These are phyloP conservation scores for Fusarium chlamydosporum DNA, from an alignment of 2,329 filamentous ascomycete genomes.

Conservation along the genomic window DNA sequence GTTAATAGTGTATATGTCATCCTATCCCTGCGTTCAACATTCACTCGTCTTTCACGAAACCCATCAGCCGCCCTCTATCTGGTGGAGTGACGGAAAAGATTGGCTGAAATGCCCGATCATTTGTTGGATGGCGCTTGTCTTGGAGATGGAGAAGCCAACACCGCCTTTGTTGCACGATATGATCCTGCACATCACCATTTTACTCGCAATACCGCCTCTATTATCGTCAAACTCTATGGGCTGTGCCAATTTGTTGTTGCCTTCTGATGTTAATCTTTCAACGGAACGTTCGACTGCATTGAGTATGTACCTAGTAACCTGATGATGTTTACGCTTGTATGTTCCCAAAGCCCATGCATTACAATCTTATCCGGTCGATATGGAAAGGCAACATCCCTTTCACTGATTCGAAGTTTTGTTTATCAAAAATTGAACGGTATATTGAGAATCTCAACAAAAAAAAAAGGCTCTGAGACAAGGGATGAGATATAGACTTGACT, in stretches of 20 bases:
- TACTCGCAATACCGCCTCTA: constrained; percentile 23
- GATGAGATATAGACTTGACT: constrained; percentile 16
- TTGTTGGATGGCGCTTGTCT: constrained; percentile 20
- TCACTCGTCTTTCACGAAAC: not conserved
- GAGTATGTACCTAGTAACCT: constrained; percentile 11
- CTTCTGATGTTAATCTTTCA: constrained; percentile 3
- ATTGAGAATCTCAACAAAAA: constrained; percentile 3
- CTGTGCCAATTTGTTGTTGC: not conserved
- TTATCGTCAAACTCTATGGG: constrained; percentile 12
- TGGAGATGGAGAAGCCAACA: constrained; percentile 32
- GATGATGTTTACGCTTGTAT: constrained; percentile 31
- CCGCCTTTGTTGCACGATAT: constrained; percentile 48
- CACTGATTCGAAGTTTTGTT: not conserved
- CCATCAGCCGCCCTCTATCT: constrained; percentile 7
- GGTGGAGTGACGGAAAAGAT: constrained; percentile 9
- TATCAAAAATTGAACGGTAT: not conserved
- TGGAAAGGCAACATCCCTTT: not conserved
- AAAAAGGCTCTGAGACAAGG: constrained; percentile 21
- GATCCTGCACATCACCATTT: constrained; percentile 26
- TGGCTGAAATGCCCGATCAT: constrained; percentile 14
- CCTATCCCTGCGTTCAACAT: constrained; percentile 24
- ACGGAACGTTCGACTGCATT: not conserved
- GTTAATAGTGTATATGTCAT: constrained; percentile 6
- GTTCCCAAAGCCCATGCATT: constrained; percentile 16
- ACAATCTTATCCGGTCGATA: constrained; percentile 1